A percentile compares a stretch with the other conserved stretches of the same genome.
Conservation (phyloP, 106 monocot species). For the Vanilla planifolia region DNA sequence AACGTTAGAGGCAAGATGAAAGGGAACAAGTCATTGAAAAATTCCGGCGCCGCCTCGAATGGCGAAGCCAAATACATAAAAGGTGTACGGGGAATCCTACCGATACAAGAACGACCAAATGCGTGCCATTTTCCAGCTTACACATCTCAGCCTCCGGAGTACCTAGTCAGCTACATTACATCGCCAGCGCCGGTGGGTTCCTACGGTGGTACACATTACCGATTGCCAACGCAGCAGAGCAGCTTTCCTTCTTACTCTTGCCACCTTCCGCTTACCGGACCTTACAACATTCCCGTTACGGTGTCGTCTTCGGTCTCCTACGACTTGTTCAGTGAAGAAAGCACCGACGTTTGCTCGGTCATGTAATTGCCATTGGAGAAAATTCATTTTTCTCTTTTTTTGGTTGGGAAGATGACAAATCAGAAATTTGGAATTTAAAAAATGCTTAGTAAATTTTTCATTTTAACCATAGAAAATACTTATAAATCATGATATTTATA, state of each 20-base stretch:
- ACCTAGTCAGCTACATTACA: slow-evolving; percentile 14
- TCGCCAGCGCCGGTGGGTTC: slow-evolving; percentile 1
- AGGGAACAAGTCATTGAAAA: slow-evolving; percentile 6
- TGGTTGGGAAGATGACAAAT: too few species aligned
- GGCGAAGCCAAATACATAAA: not conserved
- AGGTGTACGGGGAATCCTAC: too few species aligned
- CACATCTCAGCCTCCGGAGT: slow-evolving; percentile 16
- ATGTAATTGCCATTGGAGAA: too few species aligned
- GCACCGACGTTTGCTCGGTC: slow-evolving; percentile 23
- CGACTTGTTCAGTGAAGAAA: slow-evolving; percentile 31
- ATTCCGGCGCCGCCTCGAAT: not conserved
- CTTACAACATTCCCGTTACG: slow-evolving; percentile 12
- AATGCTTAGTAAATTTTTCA: too few species aligned
- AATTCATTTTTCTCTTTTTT: too few species aligned
- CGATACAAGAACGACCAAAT: not conserved
- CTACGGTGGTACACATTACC: slow-evolving; percentile 4
- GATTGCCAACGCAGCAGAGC: slow-evolving; percentile 2
- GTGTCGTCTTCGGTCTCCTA: slow-evolving; percentile 8
- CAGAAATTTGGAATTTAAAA: too few species aligned
- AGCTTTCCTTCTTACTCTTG: slow-evolving; percentile 5
- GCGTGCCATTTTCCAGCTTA: slow-evolving; percentile 8
- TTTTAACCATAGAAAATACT: too few species aligned
- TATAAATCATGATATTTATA: too few species aligned
- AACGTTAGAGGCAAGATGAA: slow-evolving; percentile 6
- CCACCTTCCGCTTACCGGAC: not conserved